These are phyloP conservation scores for Truncatella angustata DNA, from an alignment of 2,329 filamentous ascomycete genomes.

Conservation along the genomic window DNA sequence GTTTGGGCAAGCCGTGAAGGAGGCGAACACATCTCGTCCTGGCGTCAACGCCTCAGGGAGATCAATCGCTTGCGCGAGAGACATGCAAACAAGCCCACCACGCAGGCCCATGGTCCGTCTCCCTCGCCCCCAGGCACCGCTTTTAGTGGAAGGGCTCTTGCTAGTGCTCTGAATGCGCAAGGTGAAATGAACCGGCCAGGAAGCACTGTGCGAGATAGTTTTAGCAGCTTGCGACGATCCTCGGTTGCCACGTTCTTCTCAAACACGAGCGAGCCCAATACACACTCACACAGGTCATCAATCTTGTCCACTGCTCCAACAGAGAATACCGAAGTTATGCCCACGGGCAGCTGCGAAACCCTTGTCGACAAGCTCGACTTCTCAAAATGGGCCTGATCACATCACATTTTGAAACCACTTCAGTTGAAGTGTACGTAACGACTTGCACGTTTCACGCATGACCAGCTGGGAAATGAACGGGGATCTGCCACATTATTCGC, in stretches of 20 bases:
- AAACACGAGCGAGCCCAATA: constrained; percentile 50
- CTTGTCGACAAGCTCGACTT: constrained; percentile 49
- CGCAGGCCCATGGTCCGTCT: constrained; percentile 21
- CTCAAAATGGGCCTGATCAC: constrained; percentile 43
- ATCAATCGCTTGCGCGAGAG: constrained; percentile 79
- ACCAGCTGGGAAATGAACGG: background rate
- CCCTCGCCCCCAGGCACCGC: constrained; percentile 30
- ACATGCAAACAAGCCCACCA: constrained; percentile 44
- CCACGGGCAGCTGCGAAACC: constrained; percentile 31
- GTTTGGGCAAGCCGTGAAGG: constrained; percentile 81
- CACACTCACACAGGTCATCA: constrained; percentile 57
- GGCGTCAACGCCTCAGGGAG: constrained; percentile 82
- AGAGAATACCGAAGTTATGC: constrained; percentile 51
- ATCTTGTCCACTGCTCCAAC: constrained; percentile 53
- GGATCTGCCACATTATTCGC: constrained; percentile 12
- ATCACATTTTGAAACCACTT: background rate
- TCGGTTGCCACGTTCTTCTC: constrained; percentile 66
- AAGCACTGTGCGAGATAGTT: constrained; percentile 57
- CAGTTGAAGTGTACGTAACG: background rate
- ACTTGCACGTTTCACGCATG: background rate
- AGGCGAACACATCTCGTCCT: constrained; percentile 82
- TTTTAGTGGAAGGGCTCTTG: constrained; percentile 30
- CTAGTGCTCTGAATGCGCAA: constrained; percentile 28
- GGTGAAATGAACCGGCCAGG: constrained; percentile 37
- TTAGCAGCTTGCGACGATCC: constrained; percentile 59